Evolutionary conservation across 1,284 basidiomycete species (phyloP), one percentile per base, ranked within the genome.

Genomic region (Cryptococcus floricola): DNA sequence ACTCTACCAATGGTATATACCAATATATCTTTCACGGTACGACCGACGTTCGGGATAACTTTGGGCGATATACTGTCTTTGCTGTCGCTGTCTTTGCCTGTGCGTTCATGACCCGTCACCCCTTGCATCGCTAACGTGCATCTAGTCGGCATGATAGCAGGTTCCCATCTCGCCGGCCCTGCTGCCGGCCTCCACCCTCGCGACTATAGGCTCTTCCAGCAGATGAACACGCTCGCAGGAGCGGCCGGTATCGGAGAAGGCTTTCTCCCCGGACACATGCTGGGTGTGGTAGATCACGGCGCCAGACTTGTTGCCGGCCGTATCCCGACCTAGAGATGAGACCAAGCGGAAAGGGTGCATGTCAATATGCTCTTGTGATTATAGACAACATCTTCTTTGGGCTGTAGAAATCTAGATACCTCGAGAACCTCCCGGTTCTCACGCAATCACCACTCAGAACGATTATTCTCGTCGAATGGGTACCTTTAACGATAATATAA

Each of bases 191-290:
- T 68, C 13, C 59, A 67, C 53, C 56, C 66, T 4, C 43, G 70
- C 16, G 70, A 72, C 50, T 56, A 55, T 39, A 62, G 63, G 45
- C 53, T 70, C 10, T 73, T 68, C 54, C 46, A 52, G 3, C 56
- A 60, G 57, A 67, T 69, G 65, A 71, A 73, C 54, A 67, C 60
- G 4, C 53, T 73, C 8, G 69, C 67, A 3, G 38, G 60, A 2
- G 65, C 58, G 2, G 53, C 61, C 1, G 70, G 70, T 12, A 60
- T 57, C 3, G 70, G 70, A 0, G 70, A 73, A 51, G 70, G 70
- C 4, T 64, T 73, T 49, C 51, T 69, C 41, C 69, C 69, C 6
- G 55, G 57, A 49, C 49, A 57, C 28, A 57, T 67, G 47, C 48
- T 64, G 12, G 59, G 59, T 12, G 54, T 63, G 8, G 57, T 66